A percentile compares a stretch with the other conserved stretches of the same genome.
Evolutionary conservation across 371 early-diverging fungal species (phyloP).

Genomic region (Sporodiniella umbellata): DNA sequence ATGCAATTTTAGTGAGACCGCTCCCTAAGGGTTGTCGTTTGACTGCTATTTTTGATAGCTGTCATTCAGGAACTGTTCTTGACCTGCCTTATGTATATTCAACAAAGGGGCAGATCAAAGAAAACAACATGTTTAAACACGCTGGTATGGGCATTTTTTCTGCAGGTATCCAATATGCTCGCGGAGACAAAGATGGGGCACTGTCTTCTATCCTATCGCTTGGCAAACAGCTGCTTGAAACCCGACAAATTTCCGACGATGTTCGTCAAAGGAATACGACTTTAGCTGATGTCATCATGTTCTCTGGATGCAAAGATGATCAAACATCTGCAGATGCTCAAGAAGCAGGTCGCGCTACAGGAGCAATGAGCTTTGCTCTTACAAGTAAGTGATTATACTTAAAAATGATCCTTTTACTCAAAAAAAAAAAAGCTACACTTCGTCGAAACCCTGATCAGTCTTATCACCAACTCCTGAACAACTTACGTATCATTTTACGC

Average conservation of each 20-base stretch:
- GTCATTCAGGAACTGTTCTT: constrained; percentile 82
- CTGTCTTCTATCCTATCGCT: constrained; percentile 43
- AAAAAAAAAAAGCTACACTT: constrained; percentile 38
- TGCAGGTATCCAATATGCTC: constrained; percentile 54
- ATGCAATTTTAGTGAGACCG: constrained; percentile 77
- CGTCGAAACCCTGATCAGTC: constrained; percentile 61
- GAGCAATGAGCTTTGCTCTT: constrained; percentile 89
- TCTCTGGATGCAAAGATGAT: constrained; percentile 88
- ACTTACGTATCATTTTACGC: constrained; percentile 68
- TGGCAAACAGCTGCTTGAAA: constrained; percentile 43
- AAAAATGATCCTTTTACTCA: not conserved
- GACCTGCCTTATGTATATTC: constrained; percentile 87
- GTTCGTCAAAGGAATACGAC: constrained; percentile 45
- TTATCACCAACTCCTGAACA: constrained; percentile 74
- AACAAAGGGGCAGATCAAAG: constrained; percentile 63
- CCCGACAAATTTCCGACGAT: constrained; percentile 34
- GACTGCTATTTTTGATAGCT: constrained; percentile 84
- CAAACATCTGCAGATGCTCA: constrained; percentile 88
- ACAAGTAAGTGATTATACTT: constrained; percentile 31
- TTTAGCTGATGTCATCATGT: constrained; percentile 81
- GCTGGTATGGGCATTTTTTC: constrained; percentile 48
- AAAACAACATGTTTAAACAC: constrained; percentile 43
- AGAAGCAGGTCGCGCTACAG: constrained; percentile 50
- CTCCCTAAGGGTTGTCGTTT: constrained; percentile 83
- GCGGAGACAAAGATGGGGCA: constrained; percentile 43